phyloP scores from a whole-genome alignment of 1,139 yeast species.

The Geotrichum restrictum region DNA sequence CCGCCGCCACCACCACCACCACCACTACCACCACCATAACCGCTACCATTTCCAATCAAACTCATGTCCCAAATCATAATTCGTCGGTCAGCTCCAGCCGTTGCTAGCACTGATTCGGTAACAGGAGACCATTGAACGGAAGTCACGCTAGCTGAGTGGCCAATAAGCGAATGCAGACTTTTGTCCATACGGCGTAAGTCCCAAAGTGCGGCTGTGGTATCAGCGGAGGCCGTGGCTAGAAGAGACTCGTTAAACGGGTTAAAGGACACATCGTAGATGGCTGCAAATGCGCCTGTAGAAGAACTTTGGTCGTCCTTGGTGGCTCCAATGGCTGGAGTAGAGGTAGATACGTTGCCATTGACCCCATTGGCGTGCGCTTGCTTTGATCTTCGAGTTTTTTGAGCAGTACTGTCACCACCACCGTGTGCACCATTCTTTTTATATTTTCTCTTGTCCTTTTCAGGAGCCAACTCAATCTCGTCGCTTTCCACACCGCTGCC shows the following conservation, averaged over 20 bases:
- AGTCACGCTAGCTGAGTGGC: conserved; percentile 20
- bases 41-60: conserved; percentile 23
- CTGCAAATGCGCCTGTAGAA: conserved; percentile 33
- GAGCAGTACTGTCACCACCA: too few relatives aligned
- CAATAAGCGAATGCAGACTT: conserved; percentile 26
- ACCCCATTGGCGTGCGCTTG: background rate
- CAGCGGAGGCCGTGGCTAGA: conserved; percentile 69
- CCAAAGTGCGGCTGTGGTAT: conserved; percentile 59
- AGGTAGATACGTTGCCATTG: too few relatives aligned
- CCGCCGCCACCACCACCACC: too few relatives aligned
- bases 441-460: background rate
- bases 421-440: too few relatives aligned
- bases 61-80: conserved; percentile 69
- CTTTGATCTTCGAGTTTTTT: background rate
- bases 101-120: conserved; percentile 56
- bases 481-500: conserved; percentile 49
- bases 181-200: conserved; percentile 52
- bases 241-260: conserved; percentile 54
- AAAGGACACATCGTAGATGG: conserved; percentile 64
- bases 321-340: too few relatives aligned
- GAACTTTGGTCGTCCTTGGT: conserved; percentile 56
- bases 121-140: conserved; percentile 65
- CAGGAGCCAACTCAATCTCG: conserved; percentile 33
- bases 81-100: conserved; percentile 67
- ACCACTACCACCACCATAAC: too few relatives aligned